Base-by-base conservation (phyloP, 108 stramenopile genomes). In the Pseudonitzschia pungens region DNA sequence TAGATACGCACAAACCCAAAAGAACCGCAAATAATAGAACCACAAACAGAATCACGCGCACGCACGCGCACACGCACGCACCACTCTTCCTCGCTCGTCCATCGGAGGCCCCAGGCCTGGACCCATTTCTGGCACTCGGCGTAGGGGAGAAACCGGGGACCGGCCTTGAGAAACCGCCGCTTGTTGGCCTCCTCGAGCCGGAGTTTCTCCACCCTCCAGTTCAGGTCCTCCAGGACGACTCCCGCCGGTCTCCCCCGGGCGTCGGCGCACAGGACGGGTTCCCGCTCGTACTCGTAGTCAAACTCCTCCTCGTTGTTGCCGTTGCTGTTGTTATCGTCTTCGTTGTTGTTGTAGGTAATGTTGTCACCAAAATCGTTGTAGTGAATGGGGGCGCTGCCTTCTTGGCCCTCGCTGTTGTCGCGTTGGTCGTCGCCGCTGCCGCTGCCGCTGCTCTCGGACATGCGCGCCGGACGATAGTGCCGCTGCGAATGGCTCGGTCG, bases 131-230 rank as follows among this genome's bases (percentile, higher is more conserved):
- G 60, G 65, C 80, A 80, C 54, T 88, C 87, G 28, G 81, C 84
- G 66, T 88, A 88, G 20, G 87, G 87, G 26, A 88, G 59, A 68
- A 80, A 84, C 14, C 84, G 50, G n/a, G 87, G 82, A 27, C 68
- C 68, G 21, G 84, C 43, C 54, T 85, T 85, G n/a, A 93, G 77
- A 59, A 90, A 86, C 15, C 86, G 84, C 41, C 71, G 62, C 21
- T 71, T 90, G 63, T 90, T 89, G 57, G 74, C 86, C 76, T 93
- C 87, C 66, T 93, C 92, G 53, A 93, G 75, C 21, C 84, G 81
- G 11, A 88, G 48, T 66, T 87, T 90, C 29, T 80, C 85, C 0
- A 90, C 79, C 70, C 87, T 68, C 89, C 89, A 90, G 28, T 65
- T 71, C 4, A 92, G 53, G 69, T 88, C 87, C 0, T 87, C 84